A percentile compares a stretch with the other conserved stretches of the same genome.
These are phyloP conservation scores for Phytophthora megakarya DNA, from an alignment of 352 stramenopile species.

Conservation along the genomic window DNA sequence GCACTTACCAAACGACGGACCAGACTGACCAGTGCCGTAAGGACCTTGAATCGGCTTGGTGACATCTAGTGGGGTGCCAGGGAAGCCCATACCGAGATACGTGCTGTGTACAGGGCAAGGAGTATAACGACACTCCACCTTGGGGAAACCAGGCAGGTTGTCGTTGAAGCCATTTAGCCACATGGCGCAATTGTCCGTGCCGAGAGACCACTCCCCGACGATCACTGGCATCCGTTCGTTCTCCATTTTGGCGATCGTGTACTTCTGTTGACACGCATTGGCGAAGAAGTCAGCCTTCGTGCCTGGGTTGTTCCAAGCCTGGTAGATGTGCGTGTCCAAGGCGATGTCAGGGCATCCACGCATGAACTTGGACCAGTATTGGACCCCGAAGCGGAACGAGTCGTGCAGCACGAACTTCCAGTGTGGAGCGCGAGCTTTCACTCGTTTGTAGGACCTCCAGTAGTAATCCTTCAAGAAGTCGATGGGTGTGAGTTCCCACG, in stretches of 20 bases:
- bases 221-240: constrained; percentile 90
- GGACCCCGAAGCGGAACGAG: constrained; percentile 34
- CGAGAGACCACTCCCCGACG: constrained; percentile 94
- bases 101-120: constrained; percentile 80
- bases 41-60: constrained; percentile 33
- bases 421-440: constrained; percentile 90
- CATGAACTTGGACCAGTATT: constrained; percentile 54
- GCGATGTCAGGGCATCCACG: constrained; percentile 90
- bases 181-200: constrained; percentile 83
- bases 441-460: constrained; percentile 95
- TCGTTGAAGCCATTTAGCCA: constrained; percentile 49
- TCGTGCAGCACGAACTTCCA: constrained; percentile 83
- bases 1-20: constrained; percentile 31
- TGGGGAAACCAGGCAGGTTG: constrained; percentile 89
- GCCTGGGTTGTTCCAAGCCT: constrained; percentile 81
- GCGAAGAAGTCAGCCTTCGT: constrained; percentile 84
- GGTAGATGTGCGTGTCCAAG: constrained; percentile 96
- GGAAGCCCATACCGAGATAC: constrained; percentile 91
- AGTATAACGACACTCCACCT: constrained; percentile 88
- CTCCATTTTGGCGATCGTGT: constrained; percentile 60
- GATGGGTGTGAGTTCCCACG: constrained; percentile 94
- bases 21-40: constrained; percentile 30
- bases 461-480: constrained; percentile 94
- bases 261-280: constrained; percentile 91
- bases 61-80: constrained; percentile 86